Base-by-base conservation (phyloP, 2,329 filamentous ascomycete genomes). In the Chrysoporthe puriensis region DNA sequence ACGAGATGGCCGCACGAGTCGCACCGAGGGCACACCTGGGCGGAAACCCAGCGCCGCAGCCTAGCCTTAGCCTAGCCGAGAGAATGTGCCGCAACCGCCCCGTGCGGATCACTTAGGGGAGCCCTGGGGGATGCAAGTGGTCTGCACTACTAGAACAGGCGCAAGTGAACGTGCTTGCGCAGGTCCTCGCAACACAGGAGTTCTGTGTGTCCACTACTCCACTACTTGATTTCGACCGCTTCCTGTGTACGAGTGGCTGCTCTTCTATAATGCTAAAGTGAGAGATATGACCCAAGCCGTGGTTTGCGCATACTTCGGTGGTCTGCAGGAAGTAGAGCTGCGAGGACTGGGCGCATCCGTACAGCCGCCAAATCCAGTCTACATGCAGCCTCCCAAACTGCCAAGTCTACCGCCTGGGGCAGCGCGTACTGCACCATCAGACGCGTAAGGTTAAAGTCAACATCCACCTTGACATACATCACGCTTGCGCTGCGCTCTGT, bases 391-490 rank as follows among this genome's bases (percentile, higher is more conserved):
- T 40, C 40, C 57, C 9, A 42, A 16, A 26, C n/a, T 16, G 13
- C 57, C 40, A 44, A 43, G 9, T 40, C 34, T 26, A 44, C 18
- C 34, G 36, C 21, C 26, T 40, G 62, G 42, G 52, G 14, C 34
- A 32, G 57, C 57, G 40, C 57, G 57, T 42, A 60, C n/a, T n/a
- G 18, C 57, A 50, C 8, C 8, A 46, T 18, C 46, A 57, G 52
- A 48, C 63, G 63, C 63, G 63, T 62, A 26, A 44, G 57, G 40
- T 32, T 46, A 7, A 46, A 34, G 59, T 61, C 59, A 61, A 61
- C 43, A 62, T n/a, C 18, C 32, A 44, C n/a, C 16, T 14, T 36
- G 43, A 44, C 43, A 48, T 36, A 61, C 43, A 46, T 48, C 59
- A 48, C 59, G 42, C 43, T 61, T 61, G 43, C 57, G 16, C 26